These are phyloP conservation scores for Candida labiduridarum DNA, from an alignment of 1,139 yeast genomes.

Conservation along the genomic window DNA sequence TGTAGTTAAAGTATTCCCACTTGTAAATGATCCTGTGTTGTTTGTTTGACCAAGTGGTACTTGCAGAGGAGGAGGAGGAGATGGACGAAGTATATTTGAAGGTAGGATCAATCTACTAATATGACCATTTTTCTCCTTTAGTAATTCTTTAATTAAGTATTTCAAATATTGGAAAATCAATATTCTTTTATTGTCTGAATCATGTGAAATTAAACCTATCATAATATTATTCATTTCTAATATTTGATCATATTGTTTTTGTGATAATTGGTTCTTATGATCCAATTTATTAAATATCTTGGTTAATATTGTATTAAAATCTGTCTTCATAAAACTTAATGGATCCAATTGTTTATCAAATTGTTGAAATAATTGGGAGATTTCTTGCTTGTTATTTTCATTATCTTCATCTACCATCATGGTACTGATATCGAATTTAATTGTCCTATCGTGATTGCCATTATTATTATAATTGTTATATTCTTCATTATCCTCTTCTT, in stretches of 20 bases:
- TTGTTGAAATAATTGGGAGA: not conserved
- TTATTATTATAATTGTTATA: not conserved
- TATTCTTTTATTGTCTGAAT: slow-evolving; percentile 26
- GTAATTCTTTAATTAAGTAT: slow-evolving; percentile 42
- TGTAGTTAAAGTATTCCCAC: not conserved
- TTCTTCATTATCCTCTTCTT: not conserved
- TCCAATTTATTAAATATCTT: slow-evolving; percentile 42
- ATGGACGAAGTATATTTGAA: slow-evolving; percentile 19
- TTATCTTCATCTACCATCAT: slow-evolving; percentile 15
- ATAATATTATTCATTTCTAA: slow-evolving; percentile 35
- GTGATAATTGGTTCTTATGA: slow-evolving; percentile 31
- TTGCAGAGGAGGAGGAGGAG: not conserved
- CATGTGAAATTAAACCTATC: slow-evolving; percentile 24
- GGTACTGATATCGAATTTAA: slow-evolving; percentile 43
- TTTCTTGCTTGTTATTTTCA: not conserved
- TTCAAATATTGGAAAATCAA: slow-evolving; percentile 44
- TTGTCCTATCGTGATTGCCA: slow-evolving; percentile 14
- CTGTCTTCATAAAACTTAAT: slow-evolving; percentile 42
- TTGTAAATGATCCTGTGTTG: not conserved
- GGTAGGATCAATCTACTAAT: slow-evolving; percentile 39
- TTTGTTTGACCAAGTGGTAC: no score
- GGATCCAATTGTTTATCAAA: slow-evolving; percentile 4
- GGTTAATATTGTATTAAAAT: slow-evolving; percentile 35
- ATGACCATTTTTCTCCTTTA: slow-evolving; percentile 17
- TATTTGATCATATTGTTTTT: slow-evolving; percentile 40